Evolutionary conservation across 2,329 filamentous ascomycete genomes (phyloP), one percentile per base, ranked within the genome.

Genomic region (Colletotrichum trifolii): DNA sequence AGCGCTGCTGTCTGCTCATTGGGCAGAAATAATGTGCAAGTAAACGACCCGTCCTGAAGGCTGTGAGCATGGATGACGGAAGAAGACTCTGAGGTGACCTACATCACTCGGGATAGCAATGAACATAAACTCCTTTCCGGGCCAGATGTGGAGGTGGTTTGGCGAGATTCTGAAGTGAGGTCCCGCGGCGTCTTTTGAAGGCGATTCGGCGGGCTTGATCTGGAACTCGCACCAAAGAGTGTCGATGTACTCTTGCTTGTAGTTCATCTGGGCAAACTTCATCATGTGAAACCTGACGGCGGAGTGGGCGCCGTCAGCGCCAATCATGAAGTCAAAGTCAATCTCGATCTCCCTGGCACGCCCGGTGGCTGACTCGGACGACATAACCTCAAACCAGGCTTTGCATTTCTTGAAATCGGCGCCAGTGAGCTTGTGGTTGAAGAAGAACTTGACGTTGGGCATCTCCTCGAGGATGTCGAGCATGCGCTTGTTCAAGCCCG

Each of bases 81-180:
- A 7, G 11, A 25, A 12, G 8, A 7, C 6, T 1, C 25, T n/a
- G 9, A 8, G 10, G 49, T 6, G 6, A 71, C 83, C 70, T 75
- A 88, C 86, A 62, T 85, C 80, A 69, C 86, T 90, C 0, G 96
- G 95, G 47, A 99, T 94, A 15, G 96, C 96, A 73, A 99, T 99
- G 79, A 99, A 99, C 96, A 99, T 98, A 73, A 96, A 95, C 46
- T 94, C 89, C 71, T 89, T 90, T 38, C 92, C 94, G 0, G 96
- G 96, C 96, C 96, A 99, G 74, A 99, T 99, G 77, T 99, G 96
- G 2, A 99, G 84, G 75, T 98, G 94, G 72, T 97, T 92, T 2
- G 94, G 93, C 0, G 93, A 96, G 70, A 98, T 96, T 52, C 85
- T 84, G 74, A 96, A 98, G 49, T 75, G 70, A 13, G 76, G 69